Percentiles rank a stretch among this genome's conserved stretches.
phyloP scores from a whole-genome alignment of 192 early-diverging fungal genomes.

The Pecoramyces ruminantium region DNA sequence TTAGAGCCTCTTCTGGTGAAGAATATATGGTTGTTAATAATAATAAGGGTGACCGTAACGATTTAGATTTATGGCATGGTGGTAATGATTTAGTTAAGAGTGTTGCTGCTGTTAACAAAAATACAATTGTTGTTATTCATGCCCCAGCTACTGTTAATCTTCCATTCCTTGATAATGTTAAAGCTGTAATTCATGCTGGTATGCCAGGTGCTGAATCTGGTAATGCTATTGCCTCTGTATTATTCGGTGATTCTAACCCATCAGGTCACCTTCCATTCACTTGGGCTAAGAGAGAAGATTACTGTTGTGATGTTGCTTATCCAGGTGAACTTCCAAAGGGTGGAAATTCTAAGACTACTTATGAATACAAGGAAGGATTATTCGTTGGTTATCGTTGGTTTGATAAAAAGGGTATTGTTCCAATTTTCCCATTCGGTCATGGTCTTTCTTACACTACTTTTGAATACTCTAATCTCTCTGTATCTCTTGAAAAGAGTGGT shows the following conservation, averaged over 20 bases:
- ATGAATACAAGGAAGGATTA: neutral
- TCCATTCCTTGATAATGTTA: neutral
- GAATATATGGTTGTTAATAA: neutral
- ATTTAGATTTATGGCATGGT: conserved; percentile 15
- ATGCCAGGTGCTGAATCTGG: conserved; percentile 2
- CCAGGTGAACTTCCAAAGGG: neutral
- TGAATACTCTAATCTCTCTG: conserved; percentile 14
- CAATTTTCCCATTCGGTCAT: conserved; percentile 26
- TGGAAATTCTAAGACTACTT: neutral
- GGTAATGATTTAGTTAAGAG: conserved; percentile 11
- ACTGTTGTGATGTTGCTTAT: neutral
- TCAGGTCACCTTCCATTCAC: conserved; percentile 6
- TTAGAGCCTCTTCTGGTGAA: conserved; percentile 7
- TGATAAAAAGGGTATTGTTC: neutral
- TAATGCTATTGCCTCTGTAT: neutral
- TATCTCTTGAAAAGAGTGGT: neutral
- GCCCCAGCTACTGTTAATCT: neutral
- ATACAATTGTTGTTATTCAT: neutral
- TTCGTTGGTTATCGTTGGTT: conserved; percentile 5
- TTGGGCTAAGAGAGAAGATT: neutral
- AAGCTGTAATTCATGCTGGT: neutral
- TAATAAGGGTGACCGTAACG: conserved; percentile 5
- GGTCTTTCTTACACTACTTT: conserved; percentile 49
- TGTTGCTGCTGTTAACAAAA: neutral
- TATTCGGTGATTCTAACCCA: neutral